phyloP scores from a whole-genome alignment of 2,329 filamentous ascomycete genomes.

The Stagonosporopsis rhizophila region DNA sequence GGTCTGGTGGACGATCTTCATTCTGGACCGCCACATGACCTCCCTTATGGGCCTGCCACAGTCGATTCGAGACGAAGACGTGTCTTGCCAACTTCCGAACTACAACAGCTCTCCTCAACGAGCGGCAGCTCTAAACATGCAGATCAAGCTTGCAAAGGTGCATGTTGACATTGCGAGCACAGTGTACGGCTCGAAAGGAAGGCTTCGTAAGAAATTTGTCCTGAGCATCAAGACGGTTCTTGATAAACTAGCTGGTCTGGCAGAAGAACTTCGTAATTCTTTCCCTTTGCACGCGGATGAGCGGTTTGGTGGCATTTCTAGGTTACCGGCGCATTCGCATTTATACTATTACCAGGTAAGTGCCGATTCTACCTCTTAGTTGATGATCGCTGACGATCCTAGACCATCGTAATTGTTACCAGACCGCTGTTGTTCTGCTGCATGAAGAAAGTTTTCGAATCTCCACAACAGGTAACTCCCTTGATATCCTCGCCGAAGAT shows the following conservation, averaged over 20 bases:
- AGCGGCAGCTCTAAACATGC: conserved; percentile 52
- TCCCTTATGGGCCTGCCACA: conserved; percentile 62
- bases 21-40: conserved; percentile 62
- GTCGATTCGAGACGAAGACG: conserved; percentile 59
- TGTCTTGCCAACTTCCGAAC: conserved; percentile 56
- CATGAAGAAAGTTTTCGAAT: conserved; percentile 47
- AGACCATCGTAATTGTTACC: conserved; percentile 53
- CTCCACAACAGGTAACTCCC: conserved; percentile 37
- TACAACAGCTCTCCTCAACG: conserved; percentile 52
- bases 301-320: conserved; percentile 50
- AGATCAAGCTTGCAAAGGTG: conserved; percentile 56
- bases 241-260: conserved; percentile 49
- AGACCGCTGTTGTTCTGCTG: conserved; percentile 55
- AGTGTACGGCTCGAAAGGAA: conserved; percentile 55
- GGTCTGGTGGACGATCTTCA: conserved; percentile 63
- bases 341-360: conserved; percentile 50
- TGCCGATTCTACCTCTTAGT: neutral
- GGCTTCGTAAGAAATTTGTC: conserved; percentile 51
- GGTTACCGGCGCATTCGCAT: conserved; percentile 51
- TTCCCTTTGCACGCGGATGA: conserved; percentile 50
- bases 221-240: conserved; percentile 52
- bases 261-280: conserved; percentile 49
- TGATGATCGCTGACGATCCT: neutral
- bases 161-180: conserved; percentile 55
- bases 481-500: conserved; percentile 49